Evolutionary conservation across 352 stramenopile genomes (phyloP), one percentile per base, ranked within the genome.

Genomic region (Globisporangium polare): DNA sequence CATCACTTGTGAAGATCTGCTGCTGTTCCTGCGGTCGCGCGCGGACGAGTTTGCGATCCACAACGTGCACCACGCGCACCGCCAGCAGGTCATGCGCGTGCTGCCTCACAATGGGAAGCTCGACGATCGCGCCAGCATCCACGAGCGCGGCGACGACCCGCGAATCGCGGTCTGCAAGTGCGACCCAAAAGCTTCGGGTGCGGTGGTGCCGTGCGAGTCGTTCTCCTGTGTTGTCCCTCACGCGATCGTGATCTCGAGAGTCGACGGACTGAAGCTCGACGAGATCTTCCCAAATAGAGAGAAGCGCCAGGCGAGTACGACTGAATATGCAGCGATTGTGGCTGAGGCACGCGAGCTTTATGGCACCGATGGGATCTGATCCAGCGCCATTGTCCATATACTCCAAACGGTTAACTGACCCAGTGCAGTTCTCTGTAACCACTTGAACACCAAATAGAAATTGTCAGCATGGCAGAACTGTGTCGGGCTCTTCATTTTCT

Each of bases 161-260:
- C 68, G 80, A 18, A 29, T 89, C 53, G 56, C 58, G 15, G 57
- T 60, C 26, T 92, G 83, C 47, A 53, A 29, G 27, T 92, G 83
- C 61, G 72, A 61, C 24, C 53, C 58, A 6, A 37, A 22, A 5
- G 74, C 66, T 0, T 63, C 74, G 5, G 22, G 63, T 39, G 33
- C 4, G 29, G 29, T 39, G 18, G 65, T 56, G 41, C 80, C 83
- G 3, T 92, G 83, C 43, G 64, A 78, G 24, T 87, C 77, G 3
- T 66, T 83, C 41, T 64, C 80, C 0, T 92, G 83, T 43, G 50
- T 87, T 17, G 58, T 92, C 4, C 80, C 75, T 0, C 80, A 92
- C 42, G 67, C 70, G 22, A 55, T 90, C 4, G 66, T 88, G 29
- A 65, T 92, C 18, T 79, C 60, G 22, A 73, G 63, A 35, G 54